Evolutionary conservation across 2,329 filamentous ascomycete species (phyloP), one percentile per base, ranked within the genome.

Genomic region (Biscogniauxia mediterranea): DNA sequence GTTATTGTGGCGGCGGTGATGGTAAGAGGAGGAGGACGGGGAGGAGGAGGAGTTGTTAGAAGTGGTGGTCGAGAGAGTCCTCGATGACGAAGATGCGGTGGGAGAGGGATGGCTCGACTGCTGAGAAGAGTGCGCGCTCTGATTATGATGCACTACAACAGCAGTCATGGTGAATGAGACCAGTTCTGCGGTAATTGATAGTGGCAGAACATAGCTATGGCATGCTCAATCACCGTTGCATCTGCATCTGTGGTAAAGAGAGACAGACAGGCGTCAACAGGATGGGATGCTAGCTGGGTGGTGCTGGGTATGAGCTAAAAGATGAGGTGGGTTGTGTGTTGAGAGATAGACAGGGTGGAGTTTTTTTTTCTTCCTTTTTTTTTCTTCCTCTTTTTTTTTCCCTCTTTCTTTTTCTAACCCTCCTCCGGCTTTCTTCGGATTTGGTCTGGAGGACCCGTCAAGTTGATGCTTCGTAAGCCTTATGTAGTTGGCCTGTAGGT

Each of bases 91-190:
- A 62, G 65, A 62, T 60, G 62, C 60, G 49, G 66, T 62, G 49
- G 64, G 55, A 42, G 58, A 60, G 46, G 56, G 61, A 26, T 64
- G 63, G 26, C 57, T 65, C 52, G 65, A 54, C 38, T 63, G 61
- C 28, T 62, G 66, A 25, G 62, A 62, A 62, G 67, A 61, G 51
- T 68, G 66, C 58, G 70, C 64, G 66, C 60, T 66, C 61, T 60
- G 28, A 32, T 32, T 32, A 32, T 32, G 70, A 25, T 70, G 68
- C 59, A 68, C 60, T 58, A 68, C 68, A 59, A 70, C 64, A 38
- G 68, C 68, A 32, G 71, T 73, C 71, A 72, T 71, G 66, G 42
- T 68, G 64, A 62, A 59, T 54, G 51, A 42, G 20, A 53, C 49
- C 38, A 60, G 56, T n/a, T 25, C 15, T 32, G 52, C 25, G 26